Evolutionary conservation across 2,329 filamentous ascomycete species (phyloP).

Genomic region (Fusarium sp.): DNA sequence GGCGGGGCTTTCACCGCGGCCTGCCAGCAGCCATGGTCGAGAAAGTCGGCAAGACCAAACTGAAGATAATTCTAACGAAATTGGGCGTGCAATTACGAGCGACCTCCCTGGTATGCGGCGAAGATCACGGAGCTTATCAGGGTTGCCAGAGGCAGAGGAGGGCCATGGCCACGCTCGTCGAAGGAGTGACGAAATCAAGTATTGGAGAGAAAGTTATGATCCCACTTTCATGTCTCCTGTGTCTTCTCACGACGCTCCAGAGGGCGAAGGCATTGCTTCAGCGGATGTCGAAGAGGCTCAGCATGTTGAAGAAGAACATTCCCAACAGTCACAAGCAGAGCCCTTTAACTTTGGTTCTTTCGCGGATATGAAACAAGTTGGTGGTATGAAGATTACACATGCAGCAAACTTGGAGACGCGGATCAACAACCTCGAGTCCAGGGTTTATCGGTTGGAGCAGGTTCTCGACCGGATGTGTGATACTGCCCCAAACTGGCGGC

Average conservation of each 20-base stretch:
- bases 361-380: constrained; percentile 62
- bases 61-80: constrained; percentile 66
- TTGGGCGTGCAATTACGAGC: constrained; percentile 74
- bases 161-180: constrained; percentile 59
- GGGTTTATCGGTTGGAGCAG: constrained; percentile 68
- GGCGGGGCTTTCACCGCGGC: constrained; percentile 71
- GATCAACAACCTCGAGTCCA: constrained; percentile 66
- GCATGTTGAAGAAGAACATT: constrained; percentile 52
- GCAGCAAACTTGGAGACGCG: constrained; percentile 69
- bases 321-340: constrained; percentile 60
- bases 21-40: constrained; percentile 72
- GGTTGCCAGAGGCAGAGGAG: constrained; percentile 62
- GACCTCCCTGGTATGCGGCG: constrained; percentile 66
- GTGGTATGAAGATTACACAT: constrained; percentile 72
- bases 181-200: constrained; percentile 75
- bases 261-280: constrained; percentile 53
- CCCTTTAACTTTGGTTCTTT: constrained; percentile 70
- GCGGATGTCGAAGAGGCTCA: constrained; percentile 53
- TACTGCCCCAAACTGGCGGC: constrained; percentile 59
- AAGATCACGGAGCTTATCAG: constrained; percentile 73
- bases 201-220: constrained; percentile 74
- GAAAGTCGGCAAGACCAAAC: constrained; percentile 58
- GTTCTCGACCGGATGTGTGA: constrained; percentile 67
- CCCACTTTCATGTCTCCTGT: constrained; percentile 66
- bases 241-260: constrained; percentile 61